Conservation (phyloP, 345 rosid species). For the Geranium rotundifolium region DNA sequence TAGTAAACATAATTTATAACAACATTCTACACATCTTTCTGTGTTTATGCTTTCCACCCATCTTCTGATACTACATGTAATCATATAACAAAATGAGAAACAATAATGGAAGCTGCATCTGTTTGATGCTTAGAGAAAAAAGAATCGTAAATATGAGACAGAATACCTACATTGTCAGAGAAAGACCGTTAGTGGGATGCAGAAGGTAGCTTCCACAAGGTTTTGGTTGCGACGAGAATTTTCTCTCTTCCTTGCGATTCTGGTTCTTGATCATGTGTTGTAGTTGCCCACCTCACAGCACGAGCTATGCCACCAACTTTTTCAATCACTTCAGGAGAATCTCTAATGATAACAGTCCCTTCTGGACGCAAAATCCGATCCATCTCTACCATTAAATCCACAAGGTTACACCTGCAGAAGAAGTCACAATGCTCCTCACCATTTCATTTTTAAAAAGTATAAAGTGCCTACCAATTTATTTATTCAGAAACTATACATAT, state of each 20-base stretch:
- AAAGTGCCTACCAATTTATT: too few relatives aligned
- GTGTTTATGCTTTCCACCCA: not conserved
- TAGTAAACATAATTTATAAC: not conserved
- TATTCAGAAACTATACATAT: too few relatives aligned
- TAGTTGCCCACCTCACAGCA: slow-evolving; percentile 63
- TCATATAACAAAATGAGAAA: slow-evolving; percentile 9
- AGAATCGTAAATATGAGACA: too few relatives aligned
- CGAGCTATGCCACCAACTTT: slow-evolving; percentile 53
- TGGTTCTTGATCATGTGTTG: slow-evolving; percentile 56
- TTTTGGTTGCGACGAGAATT: slow-evolving; percentile 64
- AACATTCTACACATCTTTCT: not conserved
- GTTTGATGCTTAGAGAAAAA: slow-evolving; percentile 5
- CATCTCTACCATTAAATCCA: slow-evolving; percentile 86
- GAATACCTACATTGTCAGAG: too few relatives aligned
- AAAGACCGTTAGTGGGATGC: slow-evolving; percentile 21
- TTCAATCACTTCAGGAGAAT: slow-evolving; percentile 73
- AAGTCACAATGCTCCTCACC: not conserved
- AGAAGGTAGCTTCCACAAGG: slow-evolving; percentile 47
- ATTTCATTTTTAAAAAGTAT: not conserved
- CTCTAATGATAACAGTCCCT: slow-evolving; percentile 70
- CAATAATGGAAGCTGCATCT: slow-evolving; percentile 12
- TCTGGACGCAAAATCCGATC: slow-evolving; percentile 88
- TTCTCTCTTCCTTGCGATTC: slow-evolving; percentile 62
- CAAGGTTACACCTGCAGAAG: slow-evolving; percentile 70
- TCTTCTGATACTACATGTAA: not conserved